Evolutionary conservation across 257 asterid genomes (phyloP).

Genomic region (Thymus mandschuricus): DNA sequence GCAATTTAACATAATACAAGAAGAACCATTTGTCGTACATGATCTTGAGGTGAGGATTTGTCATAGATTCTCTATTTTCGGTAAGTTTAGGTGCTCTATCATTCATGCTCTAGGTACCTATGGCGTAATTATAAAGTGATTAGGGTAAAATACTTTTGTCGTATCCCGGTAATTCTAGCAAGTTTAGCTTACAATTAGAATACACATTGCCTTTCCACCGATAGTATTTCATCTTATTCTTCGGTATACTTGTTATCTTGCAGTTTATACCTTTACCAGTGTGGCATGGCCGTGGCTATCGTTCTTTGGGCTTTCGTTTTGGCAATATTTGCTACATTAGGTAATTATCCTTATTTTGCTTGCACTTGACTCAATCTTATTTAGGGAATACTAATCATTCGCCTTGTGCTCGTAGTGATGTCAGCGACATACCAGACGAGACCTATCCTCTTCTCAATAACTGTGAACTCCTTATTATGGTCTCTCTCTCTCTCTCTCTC

Average conservation of each 20-base stretch:
- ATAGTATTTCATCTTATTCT: background rate
- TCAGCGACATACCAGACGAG: conserved; percentile 93
- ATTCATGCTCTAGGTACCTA: conserved; percentile 10
- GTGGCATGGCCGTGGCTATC: conserved; percentile 93
- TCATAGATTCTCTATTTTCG: conserved; percentile 21
- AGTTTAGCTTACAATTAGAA: background rate
- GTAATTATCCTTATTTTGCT: conserved; percentile 40
- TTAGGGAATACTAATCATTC: conserved; percentile 31
- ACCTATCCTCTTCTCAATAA: conserved; percentile 85
- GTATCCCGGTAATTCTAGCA: background rate
- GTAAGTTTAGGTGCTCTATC: background rate
- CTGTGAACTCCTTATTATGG: conserved; percentile 92
- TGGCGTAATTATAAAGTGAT: background rate
- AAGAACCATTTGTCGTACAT: conserved; percentile 72
- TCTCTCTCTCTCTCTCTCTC: conserved; percentile 36
- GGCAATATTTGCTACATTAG: conserved; percentile 91
- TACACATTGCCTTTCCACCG: background rate
- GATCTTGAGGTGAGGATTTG: conserved; percentile 66
- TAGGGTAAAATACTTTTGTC: background rate
- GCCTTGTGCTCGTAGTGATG: conserved; percentile 65
- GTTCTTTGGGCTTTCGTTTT: conserved; percentile 95
- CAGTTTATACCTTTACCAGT: conserved; percentile 94
- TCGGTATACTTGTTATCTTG: conserved; percentile 28
- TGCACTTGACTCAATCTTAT: background rate
- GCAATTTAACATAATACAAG: conserved; percentile 81